phyloP scores from a whole-genome alignment of 2,329 filamentous ascomycete genomes.

The Magnaporthiopsis rhizophila region DNA sequence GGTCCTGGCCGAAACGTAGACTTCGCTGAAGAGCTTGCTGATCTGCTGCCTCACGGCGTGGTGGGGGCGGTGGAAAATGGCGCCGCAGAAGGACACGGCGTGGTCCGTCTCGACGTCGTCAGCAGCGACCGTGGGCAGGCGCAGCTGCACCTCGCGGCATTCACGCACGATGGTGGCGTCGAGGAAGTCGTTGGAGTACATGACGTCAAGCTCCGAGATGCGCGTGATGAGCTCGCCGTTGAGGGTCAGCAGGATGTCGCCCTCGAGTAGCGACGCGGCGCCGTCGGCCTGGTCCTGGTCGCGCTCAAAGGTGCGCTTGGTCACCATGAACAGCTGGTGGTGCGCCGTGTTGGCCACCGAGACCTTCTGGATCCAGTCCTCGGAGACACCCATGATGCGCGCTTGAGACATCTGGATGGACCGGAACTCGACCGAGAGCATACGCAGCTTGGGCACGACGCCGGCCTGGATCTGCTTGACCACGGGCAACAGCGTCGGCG shows the following conservation, averaged over 20 bases:
- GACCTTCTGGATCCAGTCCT: conserved; percentile 91
- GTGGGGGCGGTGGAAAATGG: conserved; percentile 80
- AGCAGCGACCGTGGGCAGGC: conserved; percentile 77
- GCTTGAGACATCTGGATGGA: conserved; percentile 96
- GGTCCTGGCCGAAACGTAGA: conserved; percentile 86
- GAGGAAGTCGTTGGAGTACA: conserved; percentile 82
- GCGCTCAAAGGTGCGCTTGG: conserved; percentile 67
- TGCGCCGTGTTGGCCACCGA: conserved; percentile 81
- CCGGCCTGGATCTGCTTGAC: conserved; percentile 77
- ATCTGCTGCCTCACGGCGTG: conserved; percentile 97
- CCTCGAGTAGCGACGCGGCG: conserved; percentile 65
- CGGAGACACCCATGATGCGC: conserved; percentile 91
- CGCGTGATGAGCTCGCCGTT: conserved; percentile 90
- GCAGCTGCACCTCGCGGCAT: conserved; percentile 67
- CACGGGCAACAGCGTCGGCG: conserved; percentile 83
- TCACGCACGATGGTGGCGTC: conserved; percentile 83
- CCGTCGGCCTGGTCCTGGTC: conserved; percentile 15
- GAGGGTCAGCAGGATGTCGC: conserved; percentile 84
- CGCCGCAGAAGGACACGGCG: conserved; percentile 90
- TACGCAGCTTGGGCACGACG: conserved; percentile 71
- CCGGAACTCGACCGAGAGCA: conserved; percentile 89
- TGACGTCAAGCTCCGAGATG: conserved; percentile 86
- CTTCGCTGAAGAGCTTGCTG: conserved; percentile 88
- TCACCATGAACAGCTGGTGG: conserved; percentile 95
- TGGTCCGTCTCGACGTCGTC: conserved; percentile 88